Base-by-base conservation (phyloP, 2,329 filamentous ascomycete species). In the Periconia digitata region DNA sequence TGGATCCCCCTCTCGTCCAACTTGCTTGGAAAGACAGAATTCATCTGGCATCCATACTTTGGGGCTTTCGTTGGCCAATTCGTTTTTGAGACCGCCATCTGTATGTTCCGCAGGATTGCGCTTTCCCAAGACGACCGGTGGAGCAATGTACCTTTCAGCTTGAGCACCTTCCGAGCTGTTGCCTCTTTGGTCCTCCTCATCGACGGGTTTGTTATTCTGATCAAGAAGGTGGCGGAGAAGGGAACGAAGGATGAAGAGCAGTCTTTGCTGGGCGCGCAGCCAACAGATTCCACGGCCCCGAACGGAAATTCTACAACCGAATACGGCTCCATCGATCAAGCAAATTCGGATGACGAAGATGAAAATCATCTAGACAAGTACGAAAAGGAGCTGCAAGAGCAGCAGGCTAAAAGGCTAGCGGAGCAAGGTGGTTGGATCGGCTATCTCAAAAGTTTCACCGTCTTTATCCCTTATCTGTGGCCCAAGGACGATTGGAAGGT, bases 401-500 rank as follows among this genome's bases (percentile, higher is more conserved):
- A 71, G 41, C 72, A 75, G 46, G 66, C 75, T 53, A 86, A 89
- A 69, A 82, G 85, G 2, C 77, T 91, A n/a, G 79, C 86, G 63
- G 82, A 87, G 54, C 82, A 87, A 49, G 89, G 89, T 1, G 89
- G 85, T 54, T 92, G 87, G 87, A 79, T 89, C 56, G 81, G 83
- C 37, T 94, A 94, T 62, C 76, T 85, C 22, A 90, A 87, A 63
- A 83, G 85, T 6, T 95, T 91, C 71, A 76, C 74, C 56, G 67
- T 92, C 29, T 86, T 95, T 66, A 75, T 92, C 22, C 89, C 89
- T 0, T 89, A 90, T 62, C 76, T 95, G 17, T 92, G 88, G 83
- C 90, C 91, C 1, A 79, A 83, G 43, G 80, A 85, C 36, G 82
- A 87, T 60, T 79, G 76, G 44, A 69, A 73, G 13, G 79, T 94